Evolutionary conservation across 164 flowering plant species (phyloP).

Genomic region (Stephania yunnanensis): DNA sequence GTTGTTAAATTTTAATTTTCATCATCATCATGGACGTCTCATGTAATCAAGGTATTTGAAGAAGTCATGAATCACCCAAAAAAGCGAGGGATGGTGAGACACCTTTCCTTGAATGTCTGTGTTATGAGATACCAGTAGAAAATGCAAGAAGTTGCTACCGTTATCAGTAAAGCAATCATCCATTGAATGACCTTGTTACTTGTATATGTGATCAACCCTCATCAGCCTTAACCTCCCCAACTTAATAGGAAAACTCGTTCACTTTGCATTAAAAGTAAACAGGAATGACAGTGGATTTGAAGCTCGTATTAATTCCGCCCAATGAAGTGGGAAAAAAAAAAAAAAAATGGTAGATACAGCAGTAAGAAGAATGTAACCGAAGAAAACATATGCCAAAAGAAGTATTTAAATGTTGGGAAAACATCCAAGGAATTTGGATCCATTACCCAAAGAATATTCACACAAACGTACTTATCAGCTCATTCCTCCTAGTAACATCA

Average conservation of each 20-base stretch:
- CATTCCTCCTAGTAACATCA: slow-evolving; percentile 6
- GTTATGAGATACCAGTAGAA: neutral
- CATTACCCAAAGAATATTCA: slow-evolving; percentile 1
- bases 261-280: neutral
- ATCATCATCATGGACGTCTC: neutral
- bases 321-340: neutral
- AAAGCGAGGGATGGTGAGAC: neutral
- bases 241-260: neutral
- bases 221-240: neutral
- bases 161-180: neutral
- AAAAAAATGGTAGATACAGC: neutral
- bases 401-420: neutral
- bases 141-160: neutral
- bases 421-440: neutral
- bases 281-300: neutral
- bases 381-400: neutral
- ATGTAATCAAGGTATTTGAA: neutral
- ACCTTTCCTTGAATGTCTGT: neutral
- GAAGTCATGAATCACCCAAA: neutral
- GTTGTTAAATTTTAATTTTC: neutral
- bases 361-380: neutral
- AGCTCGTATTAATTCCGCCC: neutral
- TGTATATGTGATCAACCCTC: neutral
- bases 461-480: neutral
- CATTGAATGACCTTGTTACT: neutral